Evolutionary conservation across 495 filamentous ascomycete genomes (phyloP).

Genomic region (Elaphomyces granulatus): DNA sequence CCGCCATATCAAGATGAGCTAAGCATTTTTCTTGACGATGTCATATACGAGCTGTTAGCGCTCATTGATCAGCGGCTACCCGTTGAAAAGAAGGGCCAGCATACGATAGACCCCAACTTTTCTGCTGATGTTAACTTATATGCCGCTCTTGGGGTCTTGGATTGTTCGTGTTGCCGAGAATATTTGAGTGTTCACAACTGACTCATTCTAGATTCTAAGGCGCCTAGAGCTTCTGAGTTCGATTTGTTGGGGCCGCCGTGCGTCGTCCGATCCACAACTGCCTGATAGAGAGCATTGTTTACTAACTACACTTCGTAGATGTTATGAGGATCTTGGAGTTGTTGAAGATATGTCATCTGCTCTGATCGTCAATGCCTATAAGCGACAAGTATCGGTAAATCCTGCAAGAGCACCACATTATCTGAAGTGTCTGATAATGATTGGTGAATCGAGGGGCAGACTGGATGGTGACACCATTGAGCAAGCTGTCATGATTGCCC

Average conservation of each 20-base stretch:
- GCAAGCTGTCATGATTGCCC: constrained; percentile 24
- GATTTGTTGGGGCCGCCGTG: constrained; percentile 25
- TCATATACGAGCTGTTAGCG: constrained; percentile 34
- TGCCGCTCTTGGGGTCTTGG: constrained; percentile 31
- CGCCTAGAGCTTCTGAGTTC: constrained; percentile 18
- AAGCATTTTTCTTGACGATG: constrained; percentile 40
- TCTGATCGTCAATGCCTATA: constrained; percentile 25
- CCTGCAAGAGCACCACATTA: constrained; percentile 18
- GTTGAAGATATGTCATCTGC: constrained; percentile 30
- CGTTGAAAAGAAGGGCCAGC: constrained; percentile 29
- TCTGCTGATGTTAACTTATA: constrained; percentile 27
- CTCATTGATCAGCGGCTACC: constrained; percentile 31
- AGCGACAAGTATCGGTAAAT: constrained; percentile 26
- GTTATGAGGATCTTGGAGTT: constrained; percentile 30
- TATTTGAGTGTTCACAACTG: not conserved
- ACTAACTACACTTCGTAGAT: constrained; percentile 11
- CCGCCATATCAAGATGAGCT: constrained; percentile 31
- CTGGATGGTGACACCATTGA: constrained; percentile 23
- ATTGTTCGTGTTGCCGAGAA: constrained; percentile 24
- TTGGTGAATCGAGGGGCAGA: constrained; percentile 21
- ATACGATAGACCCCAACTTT: constrained; percentile 16
- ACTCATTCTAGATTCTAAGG: constrained; percentile 17
- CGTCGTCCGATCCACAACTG: constrained; percentile 6
- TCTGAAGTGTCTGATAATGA: constrained; percentile 23
- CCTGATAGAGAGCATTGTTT: constrained; percentile 1